Evolutionary conservation across 495 filamentous ascomycete genomes (phyloP).

Genomic region (Friedmanniomyces endolithicus): DNA sequence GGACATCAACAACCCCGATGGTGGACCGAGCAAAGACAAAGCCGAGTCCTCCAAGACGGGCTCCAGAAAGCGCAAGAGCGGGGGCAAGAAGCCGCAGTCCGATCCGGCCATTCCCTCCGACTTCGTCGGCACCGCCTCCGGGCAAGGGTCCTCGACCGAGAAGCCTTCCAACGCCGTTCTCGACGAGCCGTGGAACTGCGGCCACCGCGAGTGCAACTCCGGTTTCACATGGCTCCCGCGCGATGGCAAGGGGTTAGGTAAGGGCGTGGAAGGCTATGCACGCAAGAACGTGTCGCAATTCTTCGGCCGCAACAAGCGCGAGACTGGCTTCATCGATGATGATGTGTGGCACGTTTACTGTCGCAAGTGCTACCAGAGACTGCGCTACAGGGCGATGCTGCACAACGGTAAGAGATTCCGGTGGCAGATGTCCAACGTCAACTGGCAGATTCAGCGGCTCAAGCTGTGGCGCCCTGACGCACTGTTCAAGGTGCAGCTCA

Average conservation of each 20-base stretch:
- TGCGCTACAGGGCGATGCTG: slow-evolving; percentile 1
- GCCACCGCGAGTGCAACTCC: slow-evolving; percentile 10
- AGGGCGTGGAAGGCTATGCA: background rate
- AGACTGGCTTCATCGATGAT: slow-evolving; percentile 53
- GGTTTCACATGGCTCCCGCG: slow-evolving; percentile 13
- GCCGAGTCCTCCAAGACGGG: background rate
- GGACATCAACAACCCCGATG: background rate
- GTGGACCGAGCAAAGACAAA: background rate
- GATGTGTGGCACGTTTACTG: slow-evolving; percentile 52
- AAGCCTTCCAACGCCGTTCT: background rate
- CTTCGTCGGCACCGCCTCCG: slow-evolving; percentile 3
- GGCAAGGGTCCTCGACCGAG: slow-evolving; percentile 1
- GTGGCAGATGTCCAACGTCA: slow-evolving; percentile 2
- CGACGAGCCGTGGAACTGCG: slow-evolving; percentile 12
- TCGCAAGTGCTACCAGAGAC: slow-evolving; percentile 67
- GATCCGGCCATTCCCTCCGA: background rate
- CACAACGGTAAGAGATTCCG: background rate
- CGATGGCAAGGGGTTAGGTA: background rate
- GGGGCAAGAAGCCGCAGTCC: background rate
- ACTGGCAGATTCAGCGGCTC: slow-evolving; percentile 8
- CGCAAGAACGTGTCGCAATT: slow-evolving; percentile 74
- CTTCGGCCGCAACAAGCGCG: slow-evolving; percentile 78
- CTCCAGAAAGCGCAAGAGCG: background rate
- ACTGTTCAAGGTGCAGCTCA: slow-evolving; percentile 12
- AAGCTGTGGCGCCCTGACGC: slow-evolving; percentile 15